phyloP scores from a whole-genome alignment of 2,329 filamentous ascomycete genomes.

The Exserohilum rostratum region DNA sequence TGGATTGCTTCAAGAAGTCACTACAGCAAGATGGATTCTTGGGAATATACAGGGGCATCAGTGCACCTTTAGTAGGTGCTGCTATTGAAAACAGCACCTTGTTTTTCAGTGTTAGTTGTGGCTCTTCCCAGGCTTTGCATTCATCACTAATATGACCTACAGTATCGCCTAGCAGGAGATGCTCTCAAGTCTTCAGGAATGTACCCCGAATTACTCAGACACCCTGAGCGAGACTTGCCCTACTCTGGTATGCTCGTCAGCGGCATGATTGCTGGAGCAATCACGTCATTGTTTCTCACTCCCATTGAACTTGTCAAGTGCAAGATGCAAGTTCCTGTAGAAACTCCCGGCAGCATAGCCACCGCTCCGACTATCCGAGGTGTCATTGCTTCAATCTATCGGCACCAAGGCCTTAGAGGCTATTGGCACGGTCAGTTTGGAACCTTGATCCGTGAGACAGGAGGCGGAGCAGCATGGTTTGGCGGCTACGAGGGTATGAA shows the following conservation, averaged over 20 bases:
- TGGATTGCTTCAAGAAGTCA: constrained; percentile 93
- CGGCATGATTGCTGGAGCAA: constrained; percentile 83
- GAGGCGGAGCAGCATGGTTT: constrained; percentile 94
- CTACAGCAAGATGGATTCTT: constrained; percentile 77
- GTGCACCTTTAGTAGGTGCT: constrained; percentile 85
- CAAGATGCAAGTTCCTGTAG: constrained; percentile 84
- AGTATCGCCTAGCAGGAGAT: constrained; percentile 60
- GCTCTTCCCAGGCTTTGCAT: not conserved
- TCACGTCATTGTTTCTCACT: constrained; percentile 89
- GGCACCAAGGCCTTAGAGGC: constrained; percentile 78
- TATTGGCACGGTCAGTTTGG: constrained; percentile 97
- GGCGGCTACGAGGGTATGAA: constrained; percentile 63
- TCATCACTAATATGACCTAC: constrained; percentile 24
- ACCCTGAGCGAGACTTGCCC: constrained; percentile 64
- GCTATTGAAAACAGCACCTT: constrained; percentile 90
- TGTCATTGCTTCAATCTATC: constrained; percentile 80
- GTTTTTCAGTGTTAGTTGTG: constrained; percentile 73
- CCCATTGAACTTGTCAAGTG: constrained; percentile 98
- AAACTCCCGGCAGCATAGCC: constrained; percentile 47
- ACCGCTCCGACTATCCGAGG: constrained; percentile 67
- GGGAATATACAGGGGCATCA: constrained; percentile 90
- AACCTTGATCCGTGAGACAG: constrained; percentile 91
- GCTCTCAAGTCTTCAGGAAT: constrained; percentile 67
- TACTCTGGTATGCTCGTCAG: constrained; percentile 78
- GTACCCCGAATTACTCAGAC: constrained; percentile 52